Base-by-base conservation (phyloP, 208 protist species). In the Leptomonas pyrrhocoris region DNA sequence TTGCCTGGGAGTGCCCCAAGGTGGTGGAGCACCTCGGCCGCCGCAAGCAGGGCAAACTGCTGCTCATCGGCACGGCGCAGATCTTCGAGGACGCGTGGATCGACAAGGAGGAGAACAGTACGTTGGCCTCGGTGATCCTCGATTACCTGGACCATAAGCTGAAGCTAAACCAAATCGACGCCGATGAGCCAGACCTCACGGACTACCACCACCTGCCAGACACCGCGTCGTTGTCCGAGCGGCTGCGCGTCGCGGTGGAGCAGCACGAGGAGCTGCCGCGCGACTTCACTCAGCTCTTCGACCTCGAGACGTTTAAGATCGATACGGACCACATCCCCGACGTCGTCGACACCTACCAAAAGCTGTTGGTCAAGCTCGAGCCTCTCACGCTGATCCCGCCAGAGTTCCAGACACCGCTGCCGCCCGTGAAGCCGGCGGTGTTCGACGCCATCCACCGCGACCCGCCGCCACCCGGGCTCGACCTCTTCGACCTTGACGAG, bases 401-500 rank as follows among this genome's bases (percentile, higher is more conserved):
- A 7, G 86, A 98, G 72, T 98, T 99, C 65, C 86, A 98, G 74
- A 94, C 92, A 0, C 97, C 98, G 16, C 83, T 98, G 51, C 98
- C 98, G 25, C 93, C 96, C 28, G 85, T 98, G 23, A 95, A 95
- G 75, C 97, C 96, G 0, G 97, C 97, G 0, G 92, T 97, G 4
- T 98, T 98, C 69, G 93, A 90, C 34, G 93, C 96, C 1, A 96
- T 95, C n/a, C 85, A 98, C 71, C 80, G 93, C 54, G 97, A 98
- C 74, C 89, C 90, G 1, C 65, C 84, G 21, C 85, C 86, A 12
- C 97, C 97, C 1, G 93, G 94, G 1, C 86, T 99, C 30, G 97
- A 99, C 61, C 85, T 98, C 48, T 99, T 98, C 77, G 97, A 99
- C 79, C 84, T 99, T 8, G 97, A 99, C 68, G 95, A 98, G 61